A percentile compares a stretch with the other conserved stretches of the same genome.
These are phyloP conservation scores for Penicillium sp. DNA, from an alignment of 2,329 filamentous ascomycete species.

Conservation along the genomic window DNA sequence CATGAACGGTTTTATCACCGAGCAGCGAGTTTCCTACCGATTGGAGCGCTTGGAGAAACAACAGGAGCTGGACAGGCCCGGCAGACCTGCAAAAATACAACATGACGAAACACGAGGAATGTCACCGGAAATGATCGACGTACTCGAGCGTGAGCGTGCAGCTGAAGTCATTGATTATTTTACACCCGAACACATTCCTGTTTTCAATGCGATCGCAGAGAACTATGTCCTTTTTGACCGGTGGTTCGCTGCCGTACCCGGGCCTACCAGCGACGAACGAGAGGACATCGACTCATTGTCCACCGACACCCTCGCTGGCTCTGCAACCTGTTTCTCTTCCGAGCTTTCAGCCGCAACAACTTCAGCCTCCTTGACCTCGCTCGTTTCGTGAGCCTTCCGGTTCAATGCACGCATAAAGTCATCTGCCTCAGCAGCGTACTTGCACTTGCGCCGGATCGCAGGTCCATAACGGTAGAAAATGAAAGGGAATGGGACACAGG, in stretches of 20 bases:
- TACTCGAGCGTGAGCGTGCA: constrained; percentile 38
- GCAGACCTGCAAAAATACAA: neutral
- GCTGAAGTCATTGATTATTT: constrained; percentile 49
- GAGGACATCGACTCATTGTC: constrained; percentile 7
- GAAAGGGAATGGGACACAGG: constrained; percentile 40
- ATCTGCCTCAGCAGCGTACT: constrained; percentile 35
- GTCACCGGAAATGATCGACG: constrained; percentile 9
- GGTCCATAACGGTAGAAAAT: constrained; percentile 41
- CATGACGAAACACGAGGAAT: neutral
- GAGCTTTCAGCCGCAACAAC: neutral
- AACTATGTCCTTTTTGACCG: constrained; percentile 49
- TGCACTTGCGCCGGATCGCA: constrained; percentile 35
- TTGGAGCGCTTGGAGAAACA: neutral
- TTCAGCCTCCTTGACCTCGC: neutral
- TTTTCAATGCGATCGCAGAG: constrained; percentile 43
- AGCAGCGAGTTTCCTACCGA: constrained; percentile 40
- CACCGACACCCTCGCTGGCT: neutral
- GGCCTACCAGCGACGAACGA: constrained; percentile 31
- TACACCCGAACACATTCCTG: constrained; percentile 42
- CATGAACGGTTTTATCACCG: constrained; percentile 46
- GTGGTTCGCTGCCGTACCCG: constrained; percentile 45
- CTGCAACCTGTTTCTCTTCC: constrained; percentile 1
- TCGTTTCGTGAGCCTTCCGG: constrained; percentile 5
- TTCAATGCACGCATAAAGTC: constrained; percentile 30
- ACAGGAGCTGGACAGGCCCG: neutral